These are phyloP conservation scores for Carpinus fangiana DNA, from an alignment of 306 rosid species.

Conservation along the genomic window DNA sequence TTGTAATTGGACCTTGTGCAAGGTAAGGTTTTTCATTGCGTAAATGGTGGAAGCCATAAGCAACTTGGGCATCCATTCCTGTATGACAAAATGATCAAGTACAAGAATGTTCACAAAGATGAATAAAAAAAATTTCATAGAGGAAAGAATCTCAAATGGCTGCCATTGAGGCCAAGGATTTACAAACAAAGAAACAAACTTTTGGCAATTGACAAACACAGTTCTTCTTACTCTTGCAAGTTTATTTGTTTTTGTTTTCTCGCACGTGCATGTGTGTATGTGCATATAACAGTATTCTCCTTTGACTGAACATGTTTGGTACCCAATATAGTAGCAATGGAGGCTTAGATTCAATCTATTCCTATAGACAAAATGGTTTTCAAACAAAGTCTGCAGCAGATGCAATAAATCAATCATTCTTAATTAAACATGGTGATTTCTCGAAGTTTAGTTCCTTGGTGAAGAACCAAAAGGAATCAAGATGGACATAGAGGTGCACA, in stretches of 20 bases:
- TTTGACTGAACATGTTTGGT: conserved; percentile 14
- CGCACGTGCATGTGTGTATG: background rate
- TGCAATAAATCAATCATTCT: background rate
- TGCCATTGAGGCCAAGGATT: conserved; percentile 13
- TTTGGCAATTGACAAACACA: background rate
- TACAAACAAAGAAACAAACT: conserved; percentile 3
- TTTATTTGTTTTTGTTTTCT: background rate
- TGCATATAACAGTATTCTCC: conserved; percentile 1
- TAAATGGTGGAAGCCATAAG: conserved; percentile 93
- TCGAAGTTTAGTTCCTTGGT: background rate
- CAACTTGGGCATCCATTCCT: conserved; percentile 99
- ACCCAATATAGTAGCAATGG: background rate
- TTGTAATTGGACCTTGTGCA: conserved; percentile 90
- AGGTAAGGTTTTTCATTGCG: conserved; percentile 90
- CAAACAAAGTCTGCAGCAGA: background rate
- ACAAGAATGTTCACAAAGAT: conserved; percentile 6
- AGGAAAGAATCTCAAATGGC: conserved; percentile 2
- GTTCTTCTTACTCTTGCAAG: background rate
- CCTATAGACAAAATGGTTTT: background rate
- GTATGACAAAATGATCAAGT: conserved; percentile 33
- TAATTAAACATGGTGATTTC: background rate
- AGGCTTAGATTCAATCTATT: background rate
- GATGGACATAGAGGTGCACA: background rate
- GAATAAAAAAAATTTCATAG: conserved; percentile 15
- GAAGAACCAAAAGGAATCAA: background rate